Evolutionary conservation across 1,139 yeast species (phyloP), one percentile per base, ranked within the genome.

Genomic region (Candida dubliniensis): DNA sequence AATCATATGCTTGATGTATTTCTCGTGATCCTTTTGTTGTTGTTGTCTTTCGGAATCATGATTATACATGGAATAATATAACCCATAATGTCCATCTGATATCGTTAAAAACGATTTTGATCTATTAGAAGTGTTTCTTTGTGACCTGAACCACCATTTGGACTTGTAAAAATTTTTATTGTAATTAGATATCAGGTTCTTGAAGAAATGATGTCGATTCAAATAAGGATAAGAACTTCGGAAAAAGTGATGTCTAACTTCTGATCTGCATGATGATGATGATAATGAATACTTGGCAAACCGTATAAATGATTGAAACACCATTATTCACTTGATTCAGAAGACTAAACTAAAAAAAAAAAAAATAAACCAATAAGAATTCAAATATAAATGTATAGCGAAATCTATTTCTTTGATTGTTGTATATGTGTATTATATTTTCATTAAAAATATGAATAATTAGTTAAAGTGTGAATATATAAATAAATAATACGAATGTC

Each of bases 11-110:
- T 38, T 34, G 11, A 46, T 46, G 33, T 52, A 50, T 11, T 44
- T 35, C 15, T 46, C 45, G 36, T 52, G 41, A 4, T 48, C 53
- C 30, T 31, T 39, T 42, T 51, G 48, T 31, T 34, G 47, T 31
- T 43, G 47, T 36, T 40, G 40, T 31, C 54, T 35, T 38, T 52
- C 53, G 8, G 51, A 36, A 45, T 74, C 78, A 39, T 66, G 69
- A 50, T 66, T 69, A 54, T 68, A 71, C 42, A 74, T 67, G 8
- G 76, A 63, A 48, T 63, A 74, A 53, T 74, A 74, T 35, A 74
- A 57, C 0, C 78, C 79, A 53, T 72, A 74, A 47, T 74, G 78
- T 12, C 78, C 79, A 31, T 58, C 52, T 40, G 66, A 69, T 12
- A 74, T 66, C 11, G 63, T 58, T 46, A 71, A 58, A 49, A 60